Evolutionary conservation across 768 basidiomycete species (phyloP).

Genomic region (Astraeus odoratus): DNA sequence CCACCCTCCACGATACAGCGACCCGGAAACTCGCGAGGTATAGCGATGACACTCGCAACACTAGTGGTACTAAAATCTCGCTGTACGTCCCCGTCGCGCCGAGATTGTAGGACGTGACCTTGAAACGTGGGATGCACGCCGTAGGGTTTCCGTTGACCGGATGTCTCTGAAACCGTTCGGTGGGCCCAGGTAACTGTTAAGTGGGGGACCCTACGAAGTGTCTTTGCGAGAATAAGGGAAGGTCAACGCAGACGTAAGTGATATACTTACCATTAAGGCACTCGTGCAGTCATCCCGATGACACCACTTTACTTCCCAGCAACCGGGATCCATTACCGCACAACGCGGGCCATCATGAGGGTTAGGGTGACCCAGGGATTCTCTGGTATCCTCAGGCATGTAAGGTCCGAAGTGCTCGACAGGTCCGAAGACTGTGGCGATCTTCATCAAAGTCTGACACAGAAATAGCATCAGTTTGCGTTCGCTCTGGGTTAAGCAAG

Average conservation of each 20-base stretch:
- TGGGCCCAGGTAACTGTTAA: constrained; percentile 79
- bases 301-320: constrained; percentile 78
- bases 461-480: constrained; percentile 5
- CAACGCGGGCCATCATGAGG: constrained; percentile 56
- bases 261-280: constrained; percentile 56
- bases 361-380: constrained; percentile 26
- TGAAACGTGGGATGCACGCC: constrained; percentile 8
- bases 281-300: constrained; percentile 69
- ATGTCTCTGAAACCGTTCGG: constrained; percentile 32
- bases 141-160: constrained; percentile 12
- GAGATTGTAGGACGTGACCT: constrained; percentile 14
- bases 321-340: constrained; percentile 47
- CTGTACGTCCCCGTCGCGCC: not conserved
- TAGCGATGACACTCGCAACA: not conserved
- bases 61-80: not conserved
- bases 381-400: constrained; percentile 13
- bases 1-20: constrained; percentile 1
- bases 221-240: constrained; percentile 32
- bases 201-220: constrained; percentile 63
- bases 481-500: not conserved
- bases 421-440: constrained; percentile 56
- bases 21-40: constrained; percentile 15
- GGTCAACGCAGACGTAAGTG: not conserved
- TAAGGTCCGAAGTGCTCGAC: constrained; percentile 49
- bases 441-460: constrained; percentile 41